These are phyloP conservation scores for Phoma sp. DNA, from an alignment of 2,329 filamentous ascomycete genomes.

Conservation along the genomic window DNA sequence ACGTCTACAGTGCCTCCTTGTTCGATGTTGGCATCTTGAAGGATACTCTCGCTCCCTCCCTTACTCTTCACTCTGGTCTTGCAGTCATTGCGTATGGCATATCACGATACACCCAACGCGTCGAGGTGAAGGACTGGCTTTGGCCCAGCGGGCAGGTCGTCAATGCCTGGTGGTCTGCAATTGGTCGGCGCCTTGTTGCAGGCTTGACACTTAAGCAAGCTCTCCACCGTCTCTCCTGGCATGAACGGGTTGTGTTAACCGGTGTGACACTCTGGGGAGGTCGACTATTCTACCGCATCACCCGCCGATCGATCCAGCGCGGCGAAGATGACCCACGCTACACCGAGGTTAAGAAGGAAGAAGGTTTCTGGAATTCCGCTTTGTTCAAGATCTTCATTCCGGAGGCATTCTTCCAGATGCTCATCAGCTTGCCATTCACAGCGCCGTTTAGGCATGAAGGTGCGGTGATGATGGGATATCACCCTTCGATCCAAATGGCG, in stretches of 20 bases:
- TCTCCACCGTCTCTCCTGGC: slow-evolving; percentile 59
- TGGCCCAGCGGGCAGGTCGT: slow-evolving; percentile 64
- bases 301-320: slow-evolving; percentile 57
- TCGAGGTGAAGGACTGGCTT: slow-evolving; percentile 67
- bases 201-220: slow-evolving; percentile 57
- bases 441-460: slow-evolving; percentile 61
- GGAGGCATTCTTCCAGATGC: slow-evolving; percentile 63
- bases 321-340: slow-evolving; percentile 66
- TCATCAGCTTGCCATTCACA: slow-evolving; percentile 66
- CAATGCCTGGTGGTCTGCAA: slow-evolving; percentile 68
- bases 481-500: slow-evolving; percentile 43
- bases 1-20: slow-evolving; percentile 40
- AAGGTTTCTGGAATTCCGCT: slow-evolving; percentile 65
- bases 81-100: slow-evolving; percentile 61
- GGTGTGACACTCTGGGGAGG: slow-evolving; percentile 66
- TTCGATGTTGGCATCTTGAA: slow-evolving; percentile 60
- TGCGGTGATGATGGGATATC: slow-evolving; percentile 48
- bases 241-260: slow-evolving; percentile 63
- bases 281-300: slow-evolving; percentile 64
- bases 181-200: slow-evolving; percentile 60
- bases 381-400: slow-evolving; percentile 64
- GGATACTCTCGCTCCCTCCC: slow-evolving; percentile 62
- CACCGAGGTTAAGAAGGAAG: slow-evolving; percentile 58
- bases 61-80: slow-evolving; percentile 62
- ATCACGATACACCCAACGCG: slow-evolving; percentile 61